Percentiles rank a stretch among this genome's conserved stretches.
These are phyloP conservation scores for Tolypocladium paradoxum DNA, from an alignment of 2,329 filamentous ascomycete species.

Conservation along the genomic window DNA sequence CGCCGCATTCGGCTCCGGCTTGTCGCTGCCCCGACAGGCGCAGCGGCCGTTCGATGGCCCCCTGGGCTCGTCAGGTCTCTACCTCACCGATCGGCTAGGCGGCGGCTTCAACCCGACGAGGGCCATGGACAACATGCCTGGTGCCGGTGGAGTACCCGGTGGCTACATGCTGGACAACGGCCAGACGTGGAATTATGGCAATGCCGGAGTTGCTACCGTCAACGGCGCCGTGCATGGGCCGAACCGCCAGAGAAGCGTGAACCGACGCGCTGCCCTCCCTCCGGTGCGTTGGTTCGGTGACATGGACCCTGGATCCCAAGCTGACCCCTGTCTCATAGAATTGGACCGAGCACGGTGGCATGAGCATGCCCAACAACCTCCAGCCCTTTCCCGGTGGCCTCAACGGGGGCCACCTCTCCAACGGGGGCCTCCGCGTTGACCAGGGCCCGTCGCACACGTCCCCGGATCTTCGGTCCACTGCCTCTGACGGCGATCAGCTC, in stretches of 20 bases:
- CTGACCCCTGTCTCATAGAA: constrained; percentile 23
- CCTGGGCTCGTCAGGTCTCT: constrained; percentile 53
- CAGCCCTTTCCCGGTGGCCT: constrained; percentile 24
- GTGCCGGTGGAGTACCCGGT: constrained; percentile 27
- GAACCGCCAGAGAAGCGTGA: constrained; percentile 43
- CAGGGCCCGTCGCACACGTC: constrained; percentile 28
- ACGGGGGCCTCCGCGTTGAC: constrained; percentile 32
- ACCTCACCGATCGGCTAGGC: constrained; percentile 57
- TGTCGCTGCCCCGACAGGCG: constrained; percentile 35
- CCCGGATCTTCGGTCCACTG: constrained; percentile 30
- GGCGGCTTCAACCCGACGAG: constrained; percentile 49
- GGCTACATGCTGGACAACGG: constrained; percentile 54
- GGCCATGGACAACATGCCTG: constrained; percentile 38
- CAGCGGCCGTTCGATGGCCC: constrained; percentile 72
- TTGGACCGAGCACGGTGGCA: constrained; percentile 37
- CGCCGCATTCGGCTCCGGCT: constrained; percentile 39
- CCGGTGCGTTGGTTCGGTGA: constrained; percentile 45
- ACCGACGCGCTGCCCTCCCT: constrained; percentile 54
- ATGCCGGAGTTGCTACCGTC: constrained; percentile 52
- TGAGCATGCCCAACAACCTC: constrained; percentile 30
- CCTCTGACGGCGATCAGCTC: constrained; percentile 64
- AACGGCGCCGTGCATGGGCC: constrained; percentile 56
- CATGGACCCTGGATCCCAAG: neutral
- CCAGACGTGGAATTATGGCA: constrained; percentile 69
- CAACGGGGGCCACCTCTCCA: constrained; percentile 24